These are phyloP conservation scores for Candida sonorensis DNA, from an alignment of 805 yeast genomes.

Conservation along the genomic window DNA sequence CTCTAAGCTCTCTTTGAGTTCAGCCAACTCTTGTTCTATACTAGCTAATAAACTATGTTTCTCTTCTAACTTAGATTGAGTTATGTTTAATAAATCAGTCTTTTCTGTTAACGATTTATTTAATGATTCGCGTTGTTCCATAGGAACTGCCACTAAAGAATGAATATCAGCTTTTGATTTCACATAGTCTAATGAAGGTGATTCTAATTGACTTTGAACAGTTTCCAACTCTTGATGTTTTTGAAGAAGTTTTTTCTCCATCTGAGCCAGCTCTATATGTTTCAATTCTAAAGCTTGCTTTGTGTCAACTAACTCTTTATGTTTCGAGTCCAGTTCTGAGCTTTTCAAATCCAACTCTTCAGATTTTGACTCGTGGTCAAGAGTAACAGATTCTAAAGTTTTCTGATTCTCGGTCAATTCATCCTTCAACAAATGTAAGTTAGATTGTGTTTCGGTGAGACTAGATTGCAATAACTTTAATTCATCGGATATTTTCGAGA, in stretches of 20 bases:
- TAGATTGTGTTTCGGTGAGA: neutral
- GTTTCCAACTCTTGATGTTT: slow-evolving; percentile 2
- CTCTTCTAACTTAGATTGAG: too few species aligned
- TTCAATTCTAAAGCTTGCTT: neutral
- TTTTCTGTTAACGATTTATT: slow-evolving; percentile 1
- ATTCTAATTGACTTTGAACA: slow-evolving; percentile 1
- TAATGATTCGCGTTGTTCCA: slow-evolving; percentile 1
- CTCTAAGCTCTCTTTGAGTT: too few species aligned
- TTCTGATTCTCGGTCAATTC: too few species aligned
- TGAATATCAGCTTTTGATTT: slow-evolving; percentile 1
- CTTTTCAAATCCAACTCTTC: neutral
- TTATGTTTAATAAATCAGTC: neutral
- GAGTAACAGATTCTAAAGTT: too few species aligned
- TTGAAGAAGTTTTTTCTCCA: neutral
- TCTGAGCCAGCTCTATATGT: slow-evolving; percentile 2
- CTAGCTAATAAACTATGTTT: too few species aligned
- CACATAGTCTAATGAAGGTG: slow-evolving; percentile 6
- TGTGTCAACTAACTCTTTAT: neutral
- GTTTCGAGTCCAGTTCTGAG: neutral
- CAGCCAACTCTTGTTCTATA: neutral
- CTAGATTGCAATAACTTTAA: neutral
- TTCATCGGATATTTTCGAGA: too few species aligned
- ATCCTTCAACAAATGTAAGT: too few species aligned
- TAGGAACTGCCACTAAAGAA: slow-evolving; percentile 6
- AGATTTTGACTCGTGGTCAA: too few species aligned